Base-by-base conservation (phyloP, 371 early-diverging fungal genomes). In the Entomophthora muscae region DNA sequence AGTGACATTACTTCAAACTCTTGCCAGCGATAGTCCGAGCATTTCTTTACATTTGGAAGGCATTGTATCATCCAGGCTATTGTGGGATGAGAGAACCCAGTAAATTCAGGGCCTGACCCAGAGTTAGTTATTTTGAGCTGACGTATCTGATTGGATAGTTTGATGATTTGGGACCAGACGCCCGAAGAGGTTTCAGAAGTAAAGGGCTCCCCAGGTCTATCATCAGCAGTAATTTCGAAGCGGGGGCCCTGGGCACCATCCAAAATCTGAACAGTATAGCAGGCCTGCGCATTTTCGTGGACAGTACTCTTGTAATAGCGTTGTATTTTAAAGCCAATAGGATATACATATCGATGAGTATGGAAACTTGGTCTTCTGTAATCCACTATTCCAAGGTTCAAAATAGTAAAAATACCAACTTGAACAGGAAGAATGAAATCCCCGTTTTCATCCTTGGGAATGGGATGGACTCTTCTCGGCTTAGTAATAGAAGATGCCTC, bases 51-150 rank as follows among this genome's bases (percentile, higher is more conserved):
- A 24, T 83, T 80, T 0, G 89, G 90, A 57, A 94, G 71, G 64
- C 89, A 91, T 69, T 94, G 93, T 31, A 94, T 88, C 78, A 90
- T 75, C 67, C 84, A 89, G n/a, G 85, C 82, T 63, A 94, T 86
- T 7, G 89, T 88, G 1, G 91, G 88, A 55, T 90, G 86, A 32
- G 91, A 81, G 63, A 93, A 85, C 0, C 93, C 95, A 73, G 84
- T 93, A 65, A 86, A 91, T 65, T 94, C 95, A 1, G 93, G 93
- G 0, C 95, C 95, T 7, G 85, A 85, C 0, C 88, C 88, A 7
- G 88, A 86, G 55, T 86, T 88, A 27, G 86, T 83, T 65, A 84
- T 85, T 29, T 84, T 85, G 1, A 84, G 77, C 30, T 86, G 79
- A 7, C 89, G 81, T 51, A 93, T 79, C 53, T 79, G 78, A 60